Evolutionary conservation across 2,329 filamentous ascomycete genomes (phyloP), one percentile per base, ranked within the genome.

Genomic region (Aspergillus sergii): DNA sequence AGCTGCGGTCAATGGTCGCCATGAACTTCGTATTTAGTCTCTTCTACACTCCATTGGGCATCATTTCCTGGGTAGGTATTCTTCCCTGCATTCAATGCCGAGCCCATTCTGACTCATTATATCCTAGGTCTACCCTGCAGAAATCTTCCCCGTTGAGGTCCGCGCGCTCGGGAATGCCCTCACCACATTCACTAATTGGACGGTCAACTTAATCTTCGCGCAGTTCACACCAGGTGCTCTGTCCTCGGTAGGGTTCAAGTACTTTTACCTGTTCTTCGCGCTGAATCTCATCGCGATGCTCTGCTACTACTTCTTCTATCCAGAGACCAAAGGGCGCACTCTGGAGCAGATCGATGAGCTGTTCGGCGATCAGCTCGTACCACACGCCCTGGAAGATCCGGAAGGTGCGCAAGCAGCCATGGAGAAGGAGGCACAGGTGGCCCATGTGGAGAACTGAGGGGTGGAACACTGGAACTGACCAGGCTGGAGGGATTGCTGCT

Each of bases 201-300:
- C 72, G 3, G 67, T 81, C 41, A 82, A 82, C 67, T 72, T 84
- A 2, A 74, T 84, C 16, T 80, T 85, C 64, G 81, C 81, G 1
- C 81, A 84, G 54, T 82, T 83, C 64, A 79, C 78, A 0, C 83
- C 82, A 0, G 72, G 73, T n/a, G 82, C 80, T 0, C 69, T 83
- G 26, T 69, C 73, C 10, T 66, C 67, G n/a, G 70, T 83, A 58
- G 76, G 77, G 7, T 85, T 83, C 69, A 69, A 73, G 30, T 85
- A 82, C 70, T 85, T 81, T 61, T 82, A 81, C 65, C 69, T 79
- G n/a, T 82, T 82, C 66, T 77, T 79, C 48, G 81, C 80, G 14
- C 82, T 84, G 67, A 83, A 83, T 63, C 67, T 82, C 62, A 74
- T 80, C 19, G 80, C 75, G 10, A 75, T 77, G 57, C 41, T 71